Base-by-base conservation (phyloP, 441 rosid species). In the Gossypium schwendimanii region DNA sequence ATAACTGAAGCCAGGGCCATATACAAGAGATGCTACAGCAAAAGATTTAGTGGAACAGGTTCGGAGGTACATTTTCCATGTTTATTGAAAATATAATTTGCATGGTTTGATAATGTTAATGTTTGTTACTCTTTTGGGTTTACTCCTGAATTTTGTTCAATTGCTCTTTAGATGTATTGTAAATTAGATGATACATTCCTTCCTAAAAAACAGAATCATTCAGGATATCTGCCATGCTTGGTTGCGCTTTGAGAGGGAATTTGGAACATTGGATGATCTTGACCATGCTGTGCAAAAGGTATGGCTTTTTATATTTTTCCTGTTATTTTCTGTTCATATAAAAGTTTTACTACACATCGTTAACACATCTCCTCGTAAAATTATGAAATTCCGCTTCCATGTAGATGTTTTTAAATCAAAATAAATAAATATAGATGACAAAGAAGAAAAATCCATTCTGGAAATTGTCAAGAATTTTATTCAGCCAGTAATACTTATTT, bases 221-320 rank as follows among this genome's bases (percentile, higher is more conserved):
- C 91, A 95, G 97, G 99, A 93, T 68, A 84, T 95, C 66, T 95
- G 98, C 87, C 84, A 84, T 71, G 77, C 89, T 55, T 95, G 98
- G 99, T 77, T 95, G 86, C 85, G 83, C 67, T 95, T 95, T 83
- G 99, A 93, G 86, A 84, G 93, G 85, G 94, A 91, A 73, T 85
- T 81, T 73, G 98, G 97, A 62, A 75, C 87, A 12, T 83, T 95
- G 77, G 97, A 93, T 78, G 95, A 88, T 71, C 86, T 77, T 70
- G 93, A 95, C 75, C 89, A 69, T 76, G 92, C 97, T 53, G 72
- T 85, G 60, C 97, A 83, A 71, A 92, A 94, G 98, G 99, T 94
- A 83, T 45, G 15, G 20, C 26, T 18, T 63, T 17, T 72, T 71
- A 15, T 6, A 4, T 24, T 63, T 55, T 21, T 21, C 64, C 47